Base-by-base conservation (phyloP, 2,329 filamentous ascomycete genomes). In the Fusarium miscanthi region DNA sequence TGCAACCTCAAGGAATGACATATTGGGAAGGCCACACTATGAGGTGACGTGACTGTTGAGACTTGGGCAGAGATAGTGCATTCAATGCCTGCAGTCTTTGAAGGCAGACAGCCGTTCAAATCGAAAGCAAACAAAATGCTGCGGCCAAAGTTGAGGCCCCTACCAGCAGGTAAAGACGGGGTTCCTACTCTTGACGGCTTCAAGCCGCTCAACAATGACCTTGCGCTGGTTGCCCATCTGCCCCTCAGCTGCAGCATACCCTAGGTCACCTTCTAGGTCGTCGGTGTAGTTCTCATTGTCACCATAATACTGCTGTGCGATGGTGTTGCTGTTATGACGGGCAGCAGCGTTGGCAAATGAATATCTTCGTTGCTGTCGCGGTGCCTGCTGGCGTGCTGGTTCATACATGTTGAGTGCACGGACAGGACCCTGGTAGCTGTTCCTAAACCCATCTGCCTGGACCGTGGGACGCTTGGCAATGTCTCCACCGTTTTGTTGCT, bases 141-240 rank as follows among this genome's bases (percentile, higher is more conserved):
- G 59, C 42, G 52, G 37, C 16, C 45, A 54, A 33, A 43, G 52
- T n/a, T 41, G 52, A 57, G 63, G 48, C 52, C 66, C 63, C 85
- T 85, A 98, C 85, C 96, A 99, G 93, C 96, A 99, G 48, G 93
- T 97, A 82, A 99, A 99, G 37, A 99, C 94, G 4, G 96, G 96
- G 80, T 97, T 97, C 80, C 92, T 93, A 79, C 91, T 94, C 87
- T 98, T 98, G 70, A 99, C 96, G 67, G 95, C 93, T 85, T 99
- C 96, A 65, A 99, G 84, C 71, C 96, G 88, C 86, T 99, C 96
- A 52, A 99, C 95, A 85, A 99, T 98, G 52, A 99, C 96, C 82
- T 96, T 97, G 77, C 95, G 89, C 80, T 93, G 91, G 78, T 94
- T 93, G 17, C 93, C 93, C 82, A 98, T 96, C 89, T 97, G 94